Base-by-base conservation (phyloP, 192 early-diverging fungal genomes). In the Rhizophagus clarus region DNA sequence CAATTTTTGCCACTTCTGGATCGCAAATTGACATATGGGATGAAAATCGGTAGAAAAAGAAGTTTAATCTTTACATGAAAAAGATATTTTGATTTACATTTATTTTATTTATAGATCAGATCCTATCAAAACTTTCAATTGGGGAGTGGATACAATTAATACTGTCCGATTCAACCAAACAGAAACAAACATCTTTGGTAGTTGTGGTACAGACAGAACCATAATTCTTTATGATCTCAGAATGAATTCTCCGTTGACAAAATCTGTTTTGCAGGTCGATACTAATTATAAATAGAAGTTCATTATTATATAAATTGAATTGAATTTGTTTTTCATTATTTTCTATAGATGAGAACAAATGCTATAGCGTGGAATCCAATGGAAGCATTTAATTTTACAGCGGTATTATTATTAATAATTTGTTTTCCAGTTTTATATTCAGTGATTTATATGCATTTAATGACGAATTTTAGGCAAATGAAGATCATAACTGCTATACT, bases 341-440 rank as follows among this genome's bases (percentile, higher is more conserved):
- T n/a, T 72, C 11, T 22, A 22, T 80, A 92, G 77, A 88, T 97
- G 88, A 91, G 91, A 75, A 95, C 96, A 31, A 99, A 99, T 83
- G 95, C 98, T 12, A 96, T 99, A 67, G 87, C 95, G 22, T 99
- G 98, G 98, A 99, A 99, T 83, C 98, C 98, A 6, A 98, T 99
- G 96, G 96, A 98, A 83, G 96, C 98, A 7, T 97, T 95, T 84
- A 96, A 92, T 80, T 99, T 99, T 87, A 91, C 97, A 40, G 88
- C 89, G 4, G 89, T 88, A 82, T 51, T 3, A 26, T 29, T 24
- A 49, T 15, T 79, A 28, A 31, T 66, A 29, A 11, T 66, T 66
- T 49, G 83, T 49, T 22, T 51, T 29, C 66, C 34, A 80, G 45
- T 40, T 26, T 29, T 73, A 9, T 20, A 20, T 26, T 14, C 1